Percentiles rank a stretch among this genome's conserved stretches.
Evolutionary conservation across 768 basidiomycete genomes (phyloP).

Genomic region (Agaricus sinodeliciosus): DNA sequence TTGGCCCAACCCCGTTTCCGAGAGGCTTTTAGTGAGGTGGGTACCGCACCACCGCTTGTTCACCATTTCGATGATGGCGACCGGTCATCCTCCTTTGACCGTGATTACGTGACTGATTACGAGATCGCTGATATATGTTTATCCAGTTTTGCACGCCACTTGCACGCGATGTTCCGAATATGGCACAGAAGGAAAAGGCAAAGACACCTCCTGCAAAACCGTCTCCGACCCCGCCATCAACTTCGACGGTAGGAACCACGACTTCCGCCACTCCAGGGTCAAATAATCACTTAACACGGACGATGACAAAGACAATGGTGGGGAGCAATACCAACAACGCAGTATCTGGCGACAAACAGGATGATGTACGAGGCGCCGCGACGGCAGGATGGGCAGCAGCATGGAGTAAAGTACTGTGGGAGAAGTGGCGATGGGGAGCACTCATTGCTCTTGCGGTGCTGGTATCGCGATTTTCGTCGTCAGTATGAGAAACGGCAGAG

Average conservation of each 20-base stretch:
- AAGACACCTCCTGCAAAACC: conserved; percentile 25
- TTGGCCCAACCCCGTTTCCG: conserved; percentile 69
- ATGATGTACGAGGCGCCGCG: conserved; percentile 20
- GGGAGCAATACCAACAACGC: conserved; percentile 1
- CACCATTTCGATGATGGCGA: conserved; percentile 9
- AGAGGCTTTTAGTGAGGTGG: conserved; percentile 85
- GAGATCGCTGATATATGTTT: background rate
- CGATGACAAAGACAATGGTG: conserved; percentile 8
- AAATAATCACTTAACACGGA: conserved; percentile 5
- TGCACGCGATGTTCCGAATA: conserved; percentile 81
- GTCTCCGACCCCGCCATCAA: conserved; percentile 12
- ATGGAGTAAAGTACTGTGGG: conserved; percentile 65
- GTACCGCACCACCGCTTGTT: conserved; percentile 18
- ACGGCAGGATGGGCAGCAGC: conserved; percentile 50
- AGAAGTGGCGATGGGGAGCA: conserved; percentile 83
- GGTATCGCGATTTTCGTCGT: conserved; percentile 68
- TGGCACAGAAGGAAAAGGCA: conserved; percentile 78
- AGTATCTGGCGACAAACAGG: conserved; percentile 16
- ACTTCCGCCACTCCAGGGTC: background rate
- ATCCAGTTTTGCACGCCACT: conserved; percentile 61
- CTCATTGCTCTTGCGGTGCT: conserved; percentile 73
- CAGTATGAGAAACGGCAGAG: conserved; percentile 18
- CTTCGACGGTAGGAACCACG: background rate
- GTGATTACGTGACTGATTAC: conserved; percentile 1
- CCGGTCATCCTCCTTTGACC: background rate